Base-by-base conservation (phyloP, 2,329 filamentous ascomycete species). In the Diplodia seriata region DNA sequence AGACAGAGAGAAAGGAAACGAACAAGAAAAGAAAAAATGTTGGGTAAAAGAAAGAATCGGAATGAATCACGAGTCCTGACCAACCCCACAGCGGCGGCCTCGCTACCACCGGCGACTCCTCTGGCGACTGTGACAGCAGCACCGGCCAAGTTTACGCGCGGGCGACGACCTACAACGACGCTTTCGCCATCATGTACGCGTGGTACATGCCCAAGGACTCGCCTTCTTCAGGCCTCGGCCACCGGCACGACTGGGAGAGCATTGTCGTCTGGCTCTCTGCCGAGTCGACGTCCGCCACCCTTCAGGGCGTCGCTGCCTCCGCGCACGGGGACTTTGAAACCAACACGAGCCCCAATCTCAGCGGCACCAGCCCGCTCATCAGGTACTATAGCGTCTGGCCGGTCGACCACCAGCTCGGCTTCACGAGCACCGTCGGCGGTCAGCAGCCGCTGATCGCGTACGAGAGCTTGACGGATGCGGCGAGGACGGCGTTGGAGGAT, bases 161-260 rank as follows among this genome's bases (percentile, higher is more conserved):
- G 51, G 74, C 78, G 2, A 75, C 71, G 3, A 75, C 76, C 7
- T 83, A 81, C 70, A 80, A 80, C 29, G 76, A 75, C 64, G 72
- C 77, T 40, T 84, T 80, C 71, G 85, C 77, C 8, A 76, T 86
- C 40, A 84, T 86, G 80, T 87, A 86, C 71, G 76, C 81, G 3
- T 86, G 84, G 84, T 83, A 83, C 73, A 80, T 81, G 74, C 80
- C 81, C 49, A 86, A 85, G 67, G 83, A 85, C 73, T 76, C 76
- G 31, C 82, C 82, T 0, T 78, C 77, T 0, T 68, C 74, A 2
- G 82, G 79, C 0, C 73, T 84, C 3, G 85, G 84, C 9, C 85
- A 86, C 70, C 81, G 84, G 23, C 83, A 86, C 74, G 85, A 87
- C 72, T 87, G 85, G 85, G 85, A 86, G 71, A 82, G 82, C n/a